Evolutionary conservation across 2,329 filamentous ascomycete genomes (phyloP).

Genomic region (Hysterium pulicare): DNA sequence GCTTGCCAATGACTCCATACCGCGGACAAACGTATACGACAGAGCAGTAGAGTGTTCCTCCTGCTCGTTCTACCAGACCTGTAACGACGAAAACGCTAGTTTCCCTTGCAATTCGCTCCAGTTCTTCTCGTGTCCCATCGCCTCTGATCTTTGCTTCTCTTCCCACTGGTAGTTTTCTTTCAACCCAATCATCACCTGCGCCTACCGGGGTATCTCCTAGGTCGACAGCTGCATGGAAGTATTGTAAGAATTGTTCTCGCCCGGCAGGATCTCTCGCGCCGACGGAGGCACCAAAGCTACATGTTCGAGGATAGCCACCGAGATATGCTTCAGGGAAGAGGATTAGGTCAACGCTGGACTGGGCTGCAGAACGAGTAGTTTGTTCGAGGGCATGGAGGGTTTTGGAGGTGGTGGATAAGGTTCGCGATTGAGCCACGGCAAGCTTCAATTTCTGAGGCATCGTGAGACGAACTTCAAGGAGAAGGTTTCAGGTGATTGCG

Average conservation of each 20-base stretch:
- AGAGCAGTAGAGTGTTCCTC: slow-evolving; percentile 79
- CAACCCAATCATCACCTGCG: slow-evolving; percentile 69
- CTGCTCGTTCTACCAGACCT: slow-evolving; percentile 74
- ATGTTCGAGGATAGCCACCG: slow-evolving; percentile 84
- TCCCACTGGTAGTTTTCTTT: slow-evolving; percentile 54
- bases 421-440: slow-evolving; percentile 49
- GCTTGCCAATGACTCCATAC: slow-evolving; percentile 73
- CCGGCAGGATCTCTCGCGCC: slow-evolving; percentile 67
- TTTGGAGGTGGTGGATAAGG: slow-evolving; percentile 45
- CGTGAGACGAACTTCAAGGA: too few species aligned
- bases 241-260: slow-evolving; percentile 76
- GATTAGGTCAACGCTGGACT: slow-evolving; percentile 61
- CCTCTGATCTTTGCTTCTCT: slow-evolving; percentile 52
- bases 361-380: slow-evolving; percentile 63
- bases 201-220: slow-evolving; percentile 74
- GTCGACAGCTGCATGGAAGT: slow-evolving; percentile 77
- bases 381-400: slow-evolving; percentile 66
- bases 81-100: slow-evolving; percentile 79
- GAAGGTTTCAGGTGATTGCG: too few species aligned
- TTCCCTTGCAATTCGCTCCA: slow-evolving; percentile 72
- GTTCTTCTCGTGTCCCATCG: slow-evolving; percentile 73
- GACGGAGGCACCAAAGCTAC: slow-evolving; percentile 70
- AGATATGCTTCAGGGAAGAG: slow-evolving; percentile 91
- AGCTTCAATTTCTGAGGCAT: slow-evolving; percentile 47
- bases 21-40: slow-evolving; percentile 78